phyloP scores from a whole-genome alignment of 2,329 filamentous ascomycete species.

The Ophiostoma piceae region DNA sequence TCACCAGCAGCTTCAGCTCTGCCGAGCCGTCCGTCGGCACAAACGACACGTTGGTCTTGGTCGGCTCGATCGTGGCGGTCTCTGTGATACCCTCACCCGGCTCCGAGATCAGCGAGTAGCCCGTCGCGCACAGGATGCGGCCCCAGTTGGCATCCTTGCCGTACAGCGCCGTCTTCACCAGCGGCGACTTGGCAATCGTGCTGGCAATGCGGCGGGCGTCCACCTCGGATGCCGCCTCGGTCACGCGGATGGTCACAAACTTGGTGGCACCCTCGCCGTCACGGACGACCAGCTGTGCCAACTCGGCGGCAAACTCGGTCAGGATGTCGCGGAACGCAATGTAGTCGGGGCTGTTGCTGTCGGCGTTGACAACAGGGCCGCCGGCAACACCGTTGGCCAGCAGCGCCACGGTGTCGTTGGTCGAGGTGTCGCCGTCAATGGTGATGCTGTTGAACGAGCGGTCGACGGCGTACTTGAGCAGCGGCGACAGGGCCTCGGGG shows the following conservation, averaged over 20 bases:
- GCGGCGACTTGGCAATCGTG: conserved; percentile 81
- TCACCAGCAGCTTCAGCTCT: conserved; percentile 70
- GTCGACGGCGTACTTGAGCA: conserved; percentile 70
- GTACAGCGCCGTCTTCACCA: conserved; percentile 96
- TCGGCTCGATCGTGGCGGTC: conserved; percentile 53
- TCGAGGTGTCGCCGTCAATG: conserved; percentile 94
- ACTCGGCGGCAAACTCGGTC: conserved; percentile 70
- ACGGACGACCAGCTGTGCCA: conserved; percentile 88
- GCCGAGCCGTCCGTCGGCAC: conserved; percentile 69
- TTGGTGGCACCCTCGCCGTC: conserved; percentile 98
- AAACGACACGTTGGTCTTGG: conserved; percentile 72
- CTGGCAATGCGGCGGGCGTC: conserved; percentile 76
- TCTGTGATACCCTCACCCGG: conserved; percentile 55
- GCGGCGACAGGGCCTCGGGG: conserved; percentile 57
- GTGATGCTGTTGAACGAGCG: conserved; percentile 95
- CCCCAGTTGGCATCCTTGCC: conserved; percentile 99
- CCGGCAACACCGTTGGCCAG: conserved; percentile 94
- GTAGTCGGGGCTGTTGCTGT: conserved; percentile 56
- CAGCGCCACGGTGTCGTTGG: conserved; percentile 91
- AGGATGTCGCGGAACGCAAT: conserved; percentile 65
- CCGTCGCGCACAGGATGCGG: conserved; percentile 88
- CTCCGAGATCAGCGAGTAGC: conserved; percentile 64
- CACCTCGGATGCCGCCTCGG: conserved; percentile 62
- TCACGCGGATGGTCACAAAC: conserved; percentile 88
- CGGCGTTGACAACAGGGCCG: conserved; percentile 56